These are phyloP conservation scores for Aspergillus leporis DNA, from an alignment of 495 filamentous ascomycete species.

Conservation along the genomic window DNA sequence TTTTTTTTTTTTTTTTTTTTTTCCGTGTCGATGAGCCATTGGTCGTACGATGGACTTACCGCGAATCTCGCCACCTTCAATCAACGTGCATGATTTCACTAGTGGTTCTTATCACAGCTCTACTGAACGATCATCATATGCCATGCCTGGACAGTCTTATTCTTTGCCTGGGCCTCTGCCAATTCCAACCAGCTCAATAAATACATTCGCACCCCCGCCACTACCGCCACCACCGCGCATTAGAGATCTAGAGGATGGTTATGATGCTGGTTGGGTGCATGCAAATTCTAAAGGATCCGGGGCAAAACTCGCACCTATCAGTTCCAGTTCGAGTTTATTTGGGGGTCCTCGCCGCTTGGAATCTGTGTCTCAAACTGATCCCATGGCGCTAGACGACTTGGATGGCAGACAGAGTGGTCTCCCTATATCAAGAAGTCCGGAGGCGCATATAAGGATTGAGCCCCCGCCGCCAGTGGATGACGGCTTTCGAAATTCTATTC, in stretches of 20 bases:
- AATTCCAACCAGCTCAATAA: slow-evolving; percentile 51
- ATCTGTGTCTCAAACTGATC: slow-evolving; percentile 32
- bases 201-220: slow-evolving; percentile 56
- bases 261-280: slow-evolving; percentile 62
- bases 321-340: slow-evolving; percentile 55
- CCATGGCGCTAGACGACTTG: slow-evolving; percentile 44
- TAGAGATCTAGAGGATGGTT: slow-evolving; percentile 51
- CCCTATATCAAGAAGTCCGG: slow-evolving; percentile 33
- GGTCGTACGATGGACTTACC: slow-evolving; percentile 58
- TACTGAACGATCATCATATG: slow-evolving; percentile 21
- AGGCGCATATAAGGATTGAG: slow-evolving; percentile 49
- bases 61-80: slow-evolving; percentile 53
- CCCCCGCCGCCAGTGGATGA: slow-evolving; percentile 46
- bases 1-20: too few species aligned
- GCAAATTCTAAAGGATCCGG: slow-evolving; percentile 45
- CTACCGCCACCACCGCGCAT: slow-evolving; percentile 62
- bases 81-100: slow-evolving; percentile 54
- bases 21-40: slow-evolving; percentile 19
- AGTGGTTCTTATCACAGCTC: slow-evolving; percentile 27
- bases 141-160: slow-evolving; percentile 36
- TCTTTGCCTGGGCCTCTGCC: slow-evolving; percentile 53
- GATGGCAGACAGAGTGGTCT: slow-evolving; percentile 35
- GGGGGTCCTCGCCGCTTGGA: slow-evolving; percentile 45
- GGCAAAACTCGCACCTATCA: slow-evolving; percentile 46
- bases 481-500: slow-evolving; percentile 45